A percentile compares a stretch with the other conserved stretches of the same genome.
Evolutionary conservation across 208 protist genomes (phyloP).

Genomic region (Crithidia expoeki): DNA sequence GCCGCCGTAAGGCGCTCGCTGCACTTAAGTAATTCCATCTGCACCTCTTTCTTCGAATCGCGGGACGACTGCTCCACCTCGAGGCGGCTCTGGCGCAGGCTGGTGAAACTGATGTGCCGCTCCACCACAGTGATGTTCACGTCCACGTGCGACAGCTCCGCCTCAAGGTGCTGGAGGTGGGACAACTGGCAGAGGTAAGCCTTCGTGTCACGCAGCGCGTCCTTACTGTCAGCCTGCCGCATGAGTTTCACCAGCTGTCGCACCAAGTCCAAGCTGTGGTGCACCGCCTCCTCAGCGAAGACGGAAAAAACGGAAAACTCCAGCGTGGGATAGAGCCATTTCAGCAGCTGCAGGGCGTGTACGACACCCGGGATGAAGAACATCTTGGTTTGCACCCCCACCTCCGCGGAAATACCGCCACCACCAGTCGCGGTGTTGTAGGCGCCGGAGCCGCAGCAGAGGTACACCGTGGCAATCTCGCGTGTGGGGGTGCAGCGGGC

Average conservation of each 20-base stretch:
- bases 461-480: conserved; percentile 49
- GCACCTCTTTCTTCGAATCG: conserved; percentile 86
- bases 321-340: conserved; percentile 79
- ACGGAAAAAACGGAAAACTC: conserved; percentile 87
- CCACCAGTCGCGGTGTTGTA: conserved; percentile 10
- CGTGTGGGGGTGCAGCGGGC: conserved; percentile 41
- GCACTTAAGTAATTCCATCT: conserved; percentile 66
- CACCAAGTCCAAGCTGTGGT: conserved; percentile 58
- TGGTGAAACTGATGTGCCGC: conserved; percentile 67
- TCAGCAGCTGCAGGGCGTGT: conserved; percentile 65
- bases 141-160: conserved; percentile 77
- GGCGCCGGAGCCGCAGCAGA: conserved; percentile 29
- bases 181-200: conserved; percentile 68
- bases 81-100: conserved; percentile 66
- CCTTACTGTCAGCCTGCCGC: conserved; percentile 28
- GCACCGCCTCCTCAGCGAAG: conserved; percentile 88
- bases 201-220: conserved; percentile 47
- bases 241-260: conserved; percentile 70
- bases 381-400: conserved; percentile 16
- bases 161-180: conserved; percentile 78
- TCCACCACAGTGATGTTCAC: conserved; percentile 86
- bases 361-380: conserved; percentile 58
- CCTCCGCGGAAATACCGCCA: background rate
- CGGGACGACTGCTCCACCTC: conserved; percentile 80
- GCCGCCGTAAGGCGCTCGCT: conserved; percentile 59